Conservation (phyloP, 805 yeast genomes). For the Starmerella sirachaensis region DNA sequence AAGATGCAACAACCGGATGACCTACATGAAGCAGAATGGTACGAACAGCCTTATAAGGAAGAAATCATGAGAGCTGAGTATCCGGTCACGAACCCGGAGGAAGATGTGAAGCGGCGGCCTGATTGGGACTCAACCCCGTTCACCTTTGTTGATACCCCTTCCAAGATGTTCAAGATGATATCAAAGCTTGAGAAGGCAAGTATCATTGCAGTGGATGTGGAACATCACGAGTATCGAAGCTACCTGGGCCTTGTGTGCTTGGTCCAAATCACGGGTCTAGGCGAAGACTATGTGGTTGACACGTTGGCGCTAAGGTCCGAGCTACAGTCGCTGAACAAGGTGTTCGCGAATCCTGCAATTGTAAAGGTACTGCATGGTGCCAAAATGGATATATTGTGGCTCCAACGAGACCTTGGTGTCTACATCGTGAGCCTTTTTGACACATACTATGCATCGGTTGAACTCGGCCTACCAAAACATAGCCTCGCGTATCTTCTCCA, state of each 20-base stretch:
- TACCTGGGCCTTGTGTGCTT: constrained; percentile 83
- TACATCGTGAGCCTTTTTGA: constrained; percentile 85
- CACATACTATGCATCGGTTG: constrained; percentile 79
- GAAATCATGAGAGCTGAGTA: constrained; percentile 65
- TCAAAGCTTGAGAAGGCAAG: constrained; percentile 37
- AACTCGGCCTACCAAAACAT: constrained; percentile 66
- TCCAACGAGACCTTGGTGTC: constrained; percentile 87
- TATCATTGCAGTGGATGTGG: constrained; percentile 86
- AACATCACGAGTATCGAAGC: constrained; percentile 86
- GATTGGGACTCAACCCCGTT: constrained; percentile 32
- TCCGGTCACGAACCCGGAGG: constrained; percentile 39
- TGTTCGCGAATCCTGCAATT: constrained; percentile 70
- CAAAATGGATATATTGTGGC: constrained; percentile 91
- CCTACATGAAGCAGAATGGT: constrained; percentile 40
- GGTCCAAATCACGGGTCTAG: constrained; percentile 80
- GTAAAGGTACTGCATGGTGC: constrained; percentile 94
- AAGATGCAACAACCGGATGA: constrained; percentile 29
- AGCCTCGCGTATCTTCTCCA: constrained; percentile 79
- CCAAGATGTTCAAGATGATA: constrained; percentile 43
- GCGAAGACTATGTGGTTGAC: constrained; percentile 79
- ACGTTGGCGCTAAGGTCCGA: constrained; percentile 69
- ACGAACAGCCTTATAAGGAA: constrained; percentile 64
- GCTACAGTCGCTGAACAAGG: constrained; percentile 49
- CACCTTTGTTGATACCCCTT: constrained; percentile 57
- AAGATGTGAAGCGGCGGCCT: constrained; percentile 5